Base-by-base conservation (phyloP, 305 asterid species). In the Fraxinus platypoda region DNA sequence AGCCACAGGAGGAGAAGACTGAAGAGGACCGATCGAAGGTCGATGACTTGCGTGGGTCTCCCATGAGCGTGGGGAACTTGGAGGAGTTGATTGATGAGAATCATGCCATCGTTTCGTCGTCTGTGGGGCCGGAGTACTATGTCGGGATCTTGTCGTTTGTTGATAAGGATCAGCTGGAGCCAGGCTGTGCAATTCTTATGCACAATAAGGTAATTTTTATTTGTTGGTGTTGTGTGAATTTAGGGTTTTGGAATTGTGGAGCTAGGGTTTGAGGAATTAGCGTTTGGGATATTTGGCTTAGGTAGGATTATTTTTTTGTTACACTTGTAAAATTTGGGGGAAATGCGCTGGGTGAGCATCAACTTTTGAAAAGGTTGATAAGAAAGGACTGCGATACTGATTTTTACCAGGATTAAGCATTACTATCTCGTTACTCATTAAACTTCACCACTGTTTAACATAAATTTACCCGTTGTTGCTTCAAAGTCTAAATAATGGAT, bases 161-260 rank as follows among this genome's bases (percentile, higher is more conserved):
- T 70, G 88, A 82, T 72, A 85, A 85, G 64, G 84, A 85, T 57
- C 88, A 85, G 49, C 82, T 85, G 17, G 88, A 85, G 83, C 88
- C 86, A 57, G 86, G 86, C 6, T 85, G 88, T 80, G 82, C 88
- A 41, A 85, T 85, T 57, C 83, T 85, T 81, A 82, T 85, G 88
- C 88, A 85, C 38, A 85, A 82, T 75, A 85, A 85, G 88, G 88
- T 85, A 76, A 59, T 59, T 8, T 59, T 59, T 59, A 59, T 52
- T 33, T 19, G 13, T 8, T 34, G 46, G 37, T 17, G 26, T 71
- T 71, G 12, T 28, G 11, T 13, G 74, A 68, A 68, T 68, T 8
- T n/a, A 54, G 8, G 64, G 25, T 54, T 54, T 54, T 54, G 70
- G 30, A 64, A 66, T 66, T 26, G n/a, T 25, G 35, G 35, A 66